Evolutionary conservation across 2,329 filamentous ascomycete species (phyloP).

Genomic region (Cercospora sp.): DNA sequence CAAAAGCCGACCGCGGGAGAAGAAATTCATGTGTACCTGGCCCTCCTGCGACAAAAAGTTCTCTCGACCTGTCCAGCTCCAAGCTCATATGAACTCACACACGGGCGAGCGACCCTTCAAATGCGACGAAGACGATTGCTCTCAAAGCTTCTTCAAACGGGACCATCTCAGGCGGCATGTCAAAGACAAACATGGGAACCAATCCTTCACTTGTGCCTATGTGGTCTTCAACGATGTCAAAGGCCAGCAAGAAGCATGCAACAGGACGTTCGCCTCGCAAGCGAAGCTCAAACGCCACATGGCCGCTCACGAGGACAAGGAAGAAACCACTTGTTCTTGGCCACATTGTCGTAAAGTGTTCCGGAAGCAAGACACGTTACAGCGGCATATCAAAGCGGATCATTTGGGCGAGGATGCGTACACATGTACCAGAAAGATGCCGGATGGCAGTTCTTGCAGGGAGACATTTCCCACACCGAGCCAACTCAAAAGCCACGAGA

Average conservation of each 20-base stretch:
- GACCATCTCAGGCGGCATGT: constrained; percentile 85
- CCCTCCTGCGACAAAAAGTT: constrained; percentile 77
- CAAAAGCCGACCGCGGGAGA: constrained; percentile 55
- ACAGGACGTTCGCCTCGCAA: constrained; percentile 77
- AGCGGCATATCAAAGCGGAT: constrained; percentile 74
- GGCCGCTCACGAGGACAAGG: constrained; percentile 73
- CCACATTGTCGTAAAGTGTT: constrained; percentile 79
- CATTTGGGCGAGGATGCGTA: constrained; percentile 74
- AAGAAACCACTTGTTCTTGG: constrained; percentile 46
- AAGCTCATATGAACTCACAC: constrained; percentile 80
- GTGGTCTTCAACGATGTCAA: constrained; percentile 23
- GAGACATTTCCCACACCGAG: constrained; percentile 72
- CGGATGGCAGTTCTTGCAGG: constrained; percentile 58
- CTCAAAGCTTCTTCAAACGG: constrained; percentile 80
- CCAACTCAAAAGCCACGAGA: constrained; percentile 69
- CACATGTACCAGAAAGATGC: constrained; percentile 61
- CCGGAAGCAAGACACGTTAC: constrained; percentile 81
- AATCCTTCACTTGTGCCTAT: constrained; percentile 69
- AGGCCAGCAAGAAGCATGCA: constrained; percentile 58
- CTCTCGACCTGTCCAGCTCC: constrained; percentile 78
- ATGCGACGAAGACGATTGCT: constrained; percentile 69
- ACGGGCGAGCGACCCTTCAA: constrained; percentile 78
- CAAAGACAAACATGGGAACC: constrained; percentile 75
- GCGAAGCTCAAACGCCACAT: constrained; percentile 75
- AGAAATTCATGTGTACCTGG: constrained; percentile 74